Evolutionary conservation across 176 grass and related monocot genomes (phyloP), one percentile per base, ranked within the genome.

Genomic region (Raddia guianensis): DNA sequence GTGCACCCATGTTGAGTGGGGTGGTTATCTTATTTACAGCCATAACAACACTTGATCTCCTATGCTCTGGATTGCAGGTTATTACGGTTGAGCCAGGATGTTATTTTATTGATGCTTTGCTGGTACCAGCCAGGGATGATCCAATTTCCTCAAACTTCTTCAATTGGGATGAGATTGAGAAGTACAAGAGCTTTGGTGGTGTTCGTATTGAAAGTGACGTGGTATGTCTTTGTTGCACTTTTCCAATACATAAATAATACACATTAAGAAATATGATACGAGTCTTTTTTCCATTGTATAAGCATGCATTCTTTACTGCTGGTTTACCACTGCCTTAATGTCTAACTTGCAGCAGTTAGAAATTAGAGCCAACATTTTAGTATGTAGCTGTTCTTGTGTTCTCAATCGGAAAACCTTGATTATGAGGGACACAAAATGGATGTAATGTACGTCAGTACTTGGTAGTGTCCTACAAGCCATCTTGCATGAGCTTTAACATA

Each of bases 21-120:
- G 48, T 65, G 60, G 14, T 15, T 66, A 6, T 40, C 72, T 40
- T 44, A 55, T 43, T 9, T 57, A 51, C 60, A 75, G 48, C 12
- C 45, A 80, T 54, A 79, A 73, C 7, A 44, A 72, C 37, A 9
- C 62, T 66, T 91, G 59, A 72, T 57, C 79, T 66, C 73, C 8
- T 73, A 44, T 91, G 59, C 43, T 83, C 15, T 93, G 18, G 19
- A 66, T 81, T 87, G 55, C 82, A 98, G 95, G 95, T 98, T 77
- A 93, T 98, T 70, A 98, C 95, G 8, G 92, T 98, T 19, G 95
- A 98, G 63, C 92, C 92, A 74, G 95, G 95, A 43, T 98, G 95
- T 65, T 98, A 98, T 84, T 98, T 98, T 76, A 93, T 98, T 54
- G 92, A 95, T 42, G 86, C 88, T 66, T 68, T 98, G 67, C 68